Evolutionary conservation across 305 asterid species (phyloP), one percentile per base, ranked within the genome.

Genomic region (Fraxinus sp.): DNA sequence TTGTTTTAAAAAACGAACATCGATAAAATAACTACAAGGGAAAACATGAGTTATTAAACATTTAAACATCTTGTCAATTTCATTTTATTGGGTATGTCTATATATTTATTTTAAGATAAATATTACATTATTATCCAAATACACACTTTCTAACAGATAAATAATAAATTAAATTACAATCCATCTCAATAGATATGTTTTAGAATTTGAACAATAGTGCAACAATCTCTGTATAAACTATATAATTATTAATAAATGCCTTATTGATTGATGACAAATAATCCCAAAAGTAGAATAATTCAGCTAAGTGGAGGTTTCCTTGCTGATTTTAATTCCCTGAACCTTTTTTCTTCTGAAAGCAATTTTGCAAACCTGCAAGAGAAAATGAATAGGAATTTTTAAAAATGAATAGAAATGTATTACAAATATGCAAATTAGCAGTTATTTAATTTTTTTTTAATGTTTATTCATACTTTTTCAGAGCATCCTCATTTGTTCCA

Each of bases 401-500:
- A 20, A 62, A 22, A 1, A 71, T 74, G 26, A 4, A 55, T 11
- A n/a, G 26, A 55, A 55, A 55, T 4, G 28, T 22, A 18, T 36
- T 35, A 71, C 20, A 80, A 22, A 11, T 11, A 20, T 5, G 24
- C 9, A 41, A 1, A 5, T 11, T n/a, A 8, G 18, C 2, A n/a
- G 37, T 36, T 7, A 18, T 2, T 24, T 1, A 77, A n/a, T 22
- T 6, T 2, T 5, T 30, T 32, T 30, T 33, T 0, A 1, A 64
- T 5, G 1, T 7, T 13, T 8, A 6, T 9, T 8, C 68, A 9
- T 83, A 89, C 93, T 68, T 82, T 79, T 77, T 85, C 78, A 90
- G 52, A 49, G 88, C 88, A 43, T 87, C 88, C 24, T 77, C 89
- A 78, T 90, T 89, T 55, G 89, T 86, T 28, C 84, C 90, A 0